Evolutionary conservation across 1,284 basidiomycete species (phyloP).

Genomic region (Rhodotorula sp.): DNA sequence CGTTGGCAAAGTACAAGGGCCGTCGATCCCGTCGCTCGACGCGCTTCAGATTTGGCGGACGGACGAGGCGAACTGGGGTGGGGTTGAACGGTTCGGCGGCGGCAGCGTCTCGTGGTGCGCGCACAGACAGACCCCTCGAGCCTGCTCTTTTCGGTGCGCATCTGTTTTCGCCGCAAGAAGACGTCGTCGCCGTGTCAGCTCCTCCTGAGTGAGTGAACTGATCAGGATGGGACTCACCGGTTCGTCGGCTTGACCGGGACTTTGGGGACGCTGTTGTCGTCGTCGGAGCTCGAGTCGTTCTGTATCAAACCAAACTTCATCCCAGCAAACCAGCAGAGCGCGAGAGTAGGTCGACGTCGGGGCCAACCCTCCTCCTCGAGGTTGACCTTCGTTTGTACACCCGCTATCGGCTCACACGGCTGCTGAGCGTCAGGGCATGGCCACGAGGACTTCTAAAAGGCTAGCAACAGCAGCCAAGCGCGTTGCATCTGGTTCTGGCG

Average conservation of each 20-base stretch:
- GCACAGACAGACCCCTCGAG: not conserved
- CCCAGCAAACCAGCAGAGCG: not conserved
- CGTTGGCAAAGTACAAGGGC: not conserved
- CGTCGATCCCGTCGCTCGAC: not conserved
- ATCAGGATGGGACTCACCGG: not conserved
- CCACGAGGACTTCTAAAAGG: too few species aligned
- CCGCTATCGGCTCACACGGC: too few species aligned
- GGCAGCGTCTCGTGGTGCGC: not conserved
- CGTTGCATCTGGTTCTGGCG: not conserved
- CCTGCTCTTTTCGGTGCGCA: too few species aligned
- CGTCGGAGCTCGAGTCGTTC: not conserved
- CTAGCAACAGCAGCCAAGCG: too few species aligned
- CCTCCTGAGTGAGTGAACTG: not conserved
- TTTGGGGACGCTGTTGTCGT: not conserved
- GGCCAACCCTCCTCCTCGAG: not conserved
- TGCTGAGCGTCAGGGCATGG: too few species aligned
- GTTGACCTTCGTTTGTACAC: not conserved
- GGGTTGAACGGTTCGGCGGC: slow-evolving; percentile 2
- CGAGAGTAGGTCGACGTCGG: too few species aligned
- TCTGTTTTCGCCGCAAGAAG: not conserved
- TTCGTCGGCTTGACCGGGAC: not conserved
- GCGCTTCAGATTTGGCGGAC: not conserved
- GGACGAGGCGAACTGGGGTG: slow-evolving; percentile 11
- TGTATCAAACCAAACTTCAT: slow-evolving; percentile 13
- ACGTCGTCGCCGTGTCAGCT: not conserved